Evolutionary conservation across 1,284 basidiomycete species (phyloP), one percentile per base, ranked within the genome.

Genomic region (Puccinia coronata): DNA sequence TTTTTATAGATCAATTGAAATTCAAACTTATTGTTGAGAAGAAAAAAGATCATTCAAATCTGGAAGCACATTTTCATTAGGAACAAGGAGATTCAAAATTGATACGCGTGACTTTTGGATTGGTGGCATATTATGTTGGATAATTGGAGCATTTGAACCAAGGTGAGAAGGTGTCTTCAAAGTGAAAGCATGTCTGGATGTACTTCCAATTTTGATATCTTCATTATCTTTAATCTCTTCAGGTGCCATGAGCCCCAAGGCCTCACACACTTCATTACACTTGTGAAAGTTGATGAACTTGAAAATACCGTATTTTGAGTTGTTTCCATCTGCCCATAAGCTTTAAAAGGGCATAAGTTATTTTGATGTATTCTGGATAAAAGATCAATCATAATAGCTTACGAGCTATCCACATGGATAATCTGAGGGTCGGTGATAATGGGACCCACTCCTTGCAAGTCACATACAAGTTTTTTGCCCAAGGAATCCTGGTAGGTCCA

Each of bases 351-450:
- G 6, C 16, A 36, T 12, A 28, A 12, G 20, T 5, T 8, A 34
- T 9, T 61, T 61, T 20, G 28, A n/a, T n/a, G 11, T 47, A n/a
- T n/a, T n/a, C n/a, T n/a, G n/a, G n/a, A n/a, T 47, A 47, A 28
- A n/a, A 36, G 34, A 14, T 34, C 34, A 61, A 34, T 14, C 34
- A 36, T 2, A 9, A 61, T n/a, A n/a, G n/a, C 65, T 69, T 23
- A 41, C 65, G 25, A 16, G 4, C 14, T 8, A n/a, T 69, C 65
- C 65, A 69, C 1, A 28, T 69, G 39, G 47, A 69, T 49, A 16
- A 69, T 69, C 47, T 69, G 65, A 43, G 65, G 65, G 25, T 69
- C 39, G 25, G 65, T 69, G 2, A 69, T 8, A 34, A 69, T 69
- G 25, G 39, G 39, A 43, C 65, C 36, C 23, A 69, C 65, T 8